Evolutionary conservation across 2,329 filamentous ascomycete species (phyloP), one percentile per base, ranked within the genome.

Genomic region (Pyricularia grisea): DNA sequence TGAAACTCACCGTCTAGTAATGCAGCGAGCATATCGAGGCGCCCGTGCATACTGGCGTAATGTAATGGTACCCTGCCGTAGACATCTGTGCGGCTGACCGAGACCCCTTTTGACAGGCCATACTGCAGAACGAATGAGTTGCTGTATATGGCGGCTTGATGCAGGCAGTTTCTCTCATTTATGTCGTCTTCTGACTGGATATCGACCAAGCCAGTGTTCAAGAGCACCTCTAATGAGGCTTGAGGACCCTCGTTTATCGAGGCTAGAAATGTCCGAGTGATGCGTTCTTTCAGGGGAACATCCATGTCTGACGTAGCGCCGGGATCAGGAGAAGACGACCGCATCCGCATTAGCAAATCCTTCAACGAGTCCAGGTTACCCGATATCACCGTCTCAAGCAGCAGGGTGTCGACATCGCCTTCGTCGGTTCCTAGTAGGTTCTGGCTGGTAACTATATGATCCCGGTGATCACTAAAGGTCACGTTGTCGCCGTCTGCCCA

Each of bases 401-500:
- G 87, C 70, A 97, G 87, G 20, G 92, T 90, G 76, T 98, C 95
- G 65, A 93, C 88, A 80, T 98, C 94, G 72, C 92, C 90, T 74
- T 97, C 94, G 73, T 97, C 93, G 17, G 92, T 92, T 33, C 89
- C 90, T 73, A 88, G 80, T 63, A 90, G 81, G 72, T 88, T 86
- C 72, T 89, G 87, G 72, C 84, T 89, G 75, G 85, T 90, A 68
- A 90, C 87, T 71, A 89, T 85, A 74, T 90, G 88, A 66, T 88
- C 87, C 12, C 83, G 81, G 20, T 81, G 77, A 65, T 81, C 77
- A 71, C 92, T 91, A 75, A 93, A 97, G 74, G 90, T 91, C 75
- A 98, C 90, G 78, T 96, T 92, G 74, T 98, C 95, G 27, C 95
- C 95, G 79, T 99, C 95, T 25, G 94, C 93, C 94, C 94, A 98